Evolutionary conservation across 495 filamentous ascomycete genomes (phyloP).

Genomic region (Penicillium canescens): DNA sequence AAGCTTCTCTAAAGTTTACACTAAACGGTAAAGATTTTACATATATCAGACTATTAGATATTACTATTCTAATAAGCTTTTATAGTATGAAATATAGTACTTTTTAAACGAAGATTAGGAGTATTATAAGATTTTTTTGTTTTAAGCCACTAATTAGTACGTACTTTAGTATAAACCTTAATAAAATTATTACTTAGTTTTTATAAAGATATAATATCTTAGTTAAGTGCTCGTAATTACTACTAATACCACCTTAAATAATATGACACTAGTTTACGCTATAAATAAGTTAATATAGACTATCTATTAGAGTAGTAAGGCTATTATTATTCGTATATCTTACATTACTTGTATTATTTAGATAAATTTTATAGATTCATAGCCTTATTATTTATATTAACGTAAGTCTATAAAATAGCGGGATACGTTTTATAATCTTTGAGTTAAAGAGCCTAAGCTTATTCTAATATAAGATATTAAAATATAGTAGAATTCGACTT

Average conservation of each 20-base stretch:
- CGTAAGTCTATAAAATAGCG: not conserved
- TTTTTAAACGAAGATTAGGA: not conserved
- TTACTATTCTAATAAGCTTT: not conserved
- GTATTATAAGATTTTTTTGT: not conserved
- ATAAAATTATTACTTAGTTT: not conserved
- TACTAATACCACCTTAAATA: not conserved
- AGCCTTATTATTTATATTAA: not conserved
- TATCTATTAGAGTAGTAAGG: not conserved
- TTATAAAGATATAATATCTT: not conserved
- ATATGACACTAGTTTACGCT: not conserved
- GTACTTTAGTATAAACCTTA: no score
- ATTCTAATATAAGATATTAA: not conserved
- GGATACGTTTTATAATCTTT: not conserved
- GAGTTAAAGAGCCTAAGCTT: not conserved
- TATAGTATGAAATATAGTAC: not conserved
- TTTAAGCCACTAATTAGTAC: no score
- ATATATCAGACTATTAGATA: not conserved
- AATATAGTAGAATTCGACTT: not conserved
- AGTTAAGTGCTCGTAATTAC: not conserved
- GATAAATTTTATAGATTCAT: not conserved
- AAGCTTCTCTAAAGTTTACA: no score
- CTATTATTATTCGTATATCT: not conserved
- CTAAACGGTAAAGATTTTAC: not conserved
- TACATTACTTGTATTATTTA: not conserved
- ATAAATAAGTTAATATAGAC: not conserved